Evolutionary conservation across 108 stramenopile genomes (phyloP).

Genomic region (Fragilaria crotonensis): DNA sequence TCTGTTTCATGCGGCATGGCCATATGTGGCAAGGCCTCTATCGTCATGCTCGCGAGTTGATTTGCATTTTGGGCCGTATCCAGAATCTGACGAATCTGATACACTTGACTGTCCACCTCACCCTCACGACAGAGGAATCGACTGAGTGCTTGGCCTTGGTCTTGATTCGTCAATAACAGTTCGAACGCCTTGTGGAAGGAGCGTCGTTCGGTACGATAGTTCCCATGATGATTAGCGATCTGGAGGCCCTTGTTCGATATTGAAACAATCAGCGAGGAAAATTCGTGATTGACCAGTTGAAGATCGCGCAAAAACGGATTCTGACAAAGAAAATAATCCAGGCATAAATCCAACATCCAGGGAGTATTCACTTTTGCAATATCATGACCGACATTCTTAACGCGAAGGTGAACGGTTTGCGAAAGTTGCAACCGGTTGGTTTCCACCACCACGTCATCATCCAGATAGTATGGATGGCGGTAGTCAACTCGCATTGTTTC

Average conservation of each 20-base stretch:
- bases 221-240: neutral
- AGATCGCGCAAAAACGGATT: constrained; percentile 51
- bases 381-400: constrained; percentile 1
- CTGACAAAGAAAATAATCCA: constrained; percentile 51
- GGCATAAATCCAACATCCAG: constrained; percentile 53
- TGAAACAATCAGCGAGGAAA: neutral
- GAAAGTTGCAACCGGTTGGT: constrained; percentile 21
- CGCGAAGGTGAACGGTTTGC: constrained; percentile 23
- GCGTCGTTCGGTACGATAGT: neutral
- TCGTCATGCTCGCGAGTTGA: constrained; percentile 6
- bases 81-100: neutral
- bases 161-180: neutral
- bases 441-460: constrained; percentile 28
- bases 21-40: constrained; percentile 34
- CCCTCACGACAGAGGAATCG: neutral
- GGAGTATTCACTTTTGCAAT: neutral
- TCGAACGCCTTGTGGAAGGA: neutral
- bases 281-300: constrained; percentile 9
- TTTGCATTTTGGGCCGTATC: neutral
- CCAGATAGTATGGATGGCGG: constrained; percentile 39
- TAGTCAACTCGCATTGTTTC: constrained; percentile 28
- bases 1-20: constrained; percentile 28
- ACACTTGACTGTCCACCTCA: neutral
- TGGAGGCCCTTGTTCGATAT: neutral
- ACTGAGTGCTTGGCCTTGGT: neutral